Conservation (phyloP, 352 stramenopile species). For the Aphanomyces stellatus region DNA sequence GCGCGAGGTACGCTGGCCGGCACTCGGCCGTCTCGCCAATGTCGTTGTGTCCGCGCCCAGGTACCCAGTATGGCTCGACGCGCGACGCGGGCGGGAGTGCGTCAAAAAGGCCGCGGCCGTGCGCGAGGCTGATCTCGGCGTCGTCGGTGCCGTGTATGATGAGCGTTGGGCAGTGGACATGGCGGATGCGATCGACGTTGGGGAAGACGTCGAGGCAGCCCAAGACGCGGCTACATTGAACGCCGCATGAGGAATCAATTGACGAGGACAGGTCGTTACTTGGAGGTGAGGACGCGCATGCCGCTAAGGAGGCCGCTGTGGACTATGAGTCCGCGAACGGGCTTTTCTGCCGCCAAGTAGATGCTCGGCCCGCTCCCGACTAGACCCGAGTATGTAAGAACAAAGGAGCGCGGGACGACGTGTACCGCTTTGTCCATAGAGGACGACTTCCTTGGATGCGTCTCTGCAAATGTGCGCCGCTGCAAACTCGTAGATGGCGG, state of each 20-base stretch:
- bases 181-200: slow-evolving; percentile 23
- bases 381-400: background rate
- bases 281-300: slow-evolving; percentile 23
- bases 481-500: slow-evolving; percentile 18
- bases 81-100: slow-evolving; percentile 11
- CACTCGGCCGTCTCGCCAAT: slow-evolving; percentile 21
- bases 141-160: slow-evolving; percentile 25
- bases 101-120: slow-evolving; percentile 18
- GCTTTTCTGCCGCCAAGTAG: slow-evolving; percentile 17
- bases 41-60: slow-evolving; percentile 23
- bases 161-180: slow-evolving; percentile 16
- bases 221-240: slow-evolving; percentile 17
- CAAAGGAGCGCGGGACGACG: background rate
- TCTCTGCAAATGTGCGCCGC: slow-evolving; percentile 5
- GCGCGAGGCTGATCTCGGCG: slow-evolving; percentile 19
- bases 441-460: slow-evolving; percentile 11
- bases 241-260: background rate
- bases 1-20: slow-evolving; percentile 16
- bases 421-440: slow-evolving; percentile 25
- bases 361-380: slow-evolving; percentile 23
- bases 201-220: slow-evolving; percentile 26
- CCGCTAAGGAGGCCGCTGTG: slow-evolving; percentile 25
- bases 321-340: slow-evolving; percentile 22
- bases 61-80: slow-evolving; percentile 21
- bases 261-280: background rate